These are phyloP conservation scores for Leccinum longicurvipes DNA, from an alignment of 768 basidiomycete genomes.

Conservation along the genomic window DNA sequence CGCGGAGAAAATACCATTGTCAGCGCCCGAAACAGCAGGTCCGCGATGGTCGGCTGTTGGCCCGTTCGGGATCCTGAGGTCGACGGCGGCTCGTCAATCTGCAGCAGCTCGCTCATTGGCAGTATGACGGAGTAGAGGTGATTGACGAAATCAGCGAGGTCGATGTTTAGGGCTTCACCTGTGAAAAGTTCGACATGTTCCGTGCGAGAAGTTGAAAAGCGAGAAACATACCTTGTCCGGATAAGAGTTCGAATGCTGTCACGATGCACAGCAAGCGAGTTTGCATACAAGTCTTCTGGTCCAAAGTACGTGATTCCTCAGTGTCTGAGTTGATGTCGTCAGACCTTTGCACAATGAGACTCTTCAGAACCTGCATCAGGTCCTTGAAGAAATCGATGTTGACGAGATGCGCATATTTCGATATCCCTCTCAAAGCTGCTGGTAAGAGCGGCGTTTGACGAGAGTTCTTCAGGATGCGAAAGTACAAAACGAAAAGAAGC, in stretches of 20 bases:
- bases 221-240: slow-evolving; percentile 75
- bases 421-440: slow-evolving; percentile 86
- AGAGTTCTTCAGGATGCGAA: slow-evolving; percentile 89
- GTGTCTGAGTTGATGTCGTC: slow-evolving; percentile 41
- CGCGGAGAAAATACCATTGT: slow-evolving; percentile 78
- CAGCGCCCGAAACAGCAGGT: slow-evolving; percentile 86
- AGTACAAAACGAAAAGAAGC: slow-evolving; percentile 94
- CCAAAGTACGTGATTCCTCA: slow-evolving; percentile 26
- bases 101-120: slow-evolving; percentile 62
- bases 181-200: background rate
- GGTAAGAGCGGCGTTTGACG: slow-evolving; percentile 76
- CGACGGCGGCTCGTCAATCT: slow-evolving; percentile 53
- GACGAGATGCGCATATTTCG: slow-evolving; percentile 92
- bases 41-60: slow-evolving; percentile 42
- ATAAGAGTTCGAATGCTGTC: slow-evolving; percentile 95
- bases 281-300: slow-evolving; percentile 42
- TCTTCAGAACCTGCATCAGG: slow-evolving; percentile 81
- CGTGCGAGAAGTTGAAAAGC: slow-evolving; percentile 7
- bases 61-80: slow-evolving; percentile 23
- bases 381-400: slow-evolving; percentile 99
- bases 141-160: slow-evolving; percentile 84
- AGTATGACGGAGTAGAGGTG: slow-evolving; percentile 81
- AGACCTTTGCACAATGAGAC: slow-evolving; percentile 56
- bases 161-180: slow-evolving; percentile 98
- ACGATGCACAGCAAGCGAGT: slow-evolving; percentile 81